Base-by-base conservation (phyloP, 1,139 yeast genomes). In the Saccharomyces hybrid region DNA sequence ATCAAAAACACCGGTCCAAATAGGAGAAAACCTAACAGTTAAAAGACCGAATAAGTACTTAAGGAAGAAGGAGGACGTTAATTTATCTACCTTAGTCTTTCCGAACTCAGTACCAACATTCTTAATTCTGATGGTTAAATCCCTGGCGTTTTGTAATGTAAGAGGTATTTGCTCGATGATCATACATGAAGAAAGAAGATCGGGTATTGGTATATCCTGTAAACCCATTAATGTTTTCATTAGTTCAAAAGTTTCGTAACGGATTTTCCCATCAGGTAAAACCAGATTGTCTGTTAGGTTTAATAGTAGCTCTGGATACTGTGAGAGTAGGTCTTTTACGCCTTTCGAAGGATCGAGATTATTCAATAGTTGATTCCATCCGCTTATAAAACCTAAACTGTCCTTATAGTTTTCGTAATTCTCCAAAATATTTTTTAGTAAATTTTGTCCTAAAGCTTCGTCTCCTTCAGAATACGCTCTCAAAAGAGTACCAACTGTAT, bases 1-100 rank as follows among this genome's bases (percentile, higher is more conserved):
- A 58, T 85, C 93, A 55, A 77, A 74, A 2, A 87, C 85, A 4
- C 87, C 88, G 21, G 81, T 79, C 96, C 96, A 89, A 29, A 86
- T 77, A 1, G 99, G 99, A 58, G 89, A 87, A 64, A 93, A 90
- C 58, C 81, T 80, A 50, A 84, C 83, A 1, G 90, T 78, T 51
- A 91, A 72, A 58, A 87, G 75, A 28, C 97, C 98, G 68, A 89
- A 82, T 53, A 86, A 59, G 66, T 78, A 88, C 41, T 79, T 76
- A 16, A 84, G 75, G 28, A 86, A 75, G 5, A 80, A 70, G 14
- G 64, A 63, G 46, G 78, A 76, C 12, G 58, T 49, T 21, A 66
- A 24, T 0, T 68, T 60, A 9, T 78, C 73, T n/a, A 14, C 28
- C 1, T 75, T 75, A 8, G 72, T 59, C n/a, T 73, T 69, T 32